These are phyloP conservation scores for Hypsizygus marmoreus DNA, from an alignment of 768 basidiomycete species.

Conservation along the genomic window DNA sequence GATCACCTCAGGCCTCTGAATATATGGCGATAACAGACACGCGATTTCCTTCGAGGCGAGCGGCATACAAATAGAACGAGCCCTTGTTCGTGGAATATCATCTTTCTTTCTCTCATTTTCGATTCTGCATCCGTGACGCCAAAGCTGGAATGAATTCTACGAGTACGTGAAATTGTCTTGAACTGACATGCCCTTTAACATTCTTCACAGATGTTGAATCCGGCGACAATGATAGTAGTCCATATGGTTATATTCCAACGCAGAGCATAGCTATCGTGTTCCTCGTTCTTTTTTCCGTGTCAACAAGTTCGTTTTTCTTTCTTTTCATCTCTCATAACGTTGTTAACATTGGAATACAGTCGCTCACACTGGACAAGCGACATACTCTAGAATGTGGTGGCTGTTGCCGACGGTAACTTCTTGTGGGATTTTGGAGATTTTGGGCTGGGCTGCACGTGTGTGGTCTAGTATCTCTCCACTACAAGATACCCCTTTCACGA, in stretches of 20 bases:
- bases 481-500: background rate
- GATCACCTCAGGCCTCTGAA: no score
- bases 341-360: constrained; percentile 29
- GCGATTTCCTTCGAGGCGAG: no score
- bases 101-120: no score
- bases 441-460: constrained; percentile 57
- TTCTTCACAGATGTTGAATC: no score
- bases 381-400: constrained; percentile 50
- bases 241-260: constrained; percentile 43
- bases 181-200: no score
- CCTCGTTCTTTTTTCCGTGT: constrained; percentile 37
- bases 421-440: constrained; percentile 49
- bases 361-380: constrained; percentile 44
- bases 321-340: background rate
- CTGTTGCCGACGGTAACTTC: constrained; percentile 47
- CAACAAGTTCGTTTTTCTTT: constrained; percentile 27
- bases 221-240: no score
- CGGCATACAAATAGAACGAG: no score
- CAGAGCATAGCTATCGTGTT: constrained; percentile 36
- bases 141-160: no score
- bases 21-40: no score
- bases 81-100: no score
- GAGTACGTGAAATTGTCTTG: no score
- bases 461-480: constrained; percentile 41
- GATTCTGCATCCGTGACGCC: no score